Percentiles rank a stretch among this genome's conserved stretches.
phyloP scores from a whole-genome alignment of 352 stramenopile species.

The Albugo candida region DNA sequence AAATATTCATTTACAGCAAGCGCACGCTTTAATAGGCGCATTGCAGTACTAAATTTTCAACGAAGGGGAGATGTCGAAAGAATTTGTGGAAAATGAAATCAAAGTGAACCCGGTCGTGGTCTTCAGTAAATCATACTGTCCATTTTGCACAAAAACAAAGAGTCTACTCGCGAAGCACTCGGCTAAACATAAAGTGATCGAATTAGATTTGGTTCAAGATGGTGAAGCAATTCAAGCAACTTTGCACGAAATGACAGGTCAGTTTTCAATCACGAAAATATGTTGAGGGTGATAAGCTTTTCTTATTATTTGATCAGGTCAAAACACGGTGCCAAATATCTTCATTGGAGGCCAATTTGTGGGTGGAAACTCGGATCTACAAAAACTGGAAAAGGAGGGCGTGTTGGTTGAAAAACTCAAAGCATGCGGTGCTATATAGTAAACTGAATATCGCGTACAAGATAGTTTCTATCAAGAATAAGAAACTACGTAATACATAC shows the following conservation, averaged over 20 bases:
- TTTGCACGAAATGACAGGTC: conserved; percentile 32
- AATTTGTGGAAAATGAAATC: conserved; percentile 1
- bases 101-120: neutral
- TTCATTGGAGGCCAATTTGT: conserved; percentile 75
- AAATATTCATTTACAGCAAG: too few relatives aligned
- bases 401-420: conserved; percentile 15
- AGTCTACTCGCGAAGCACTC: conserved; percentile 28
- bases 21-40: too few relatives aligned
- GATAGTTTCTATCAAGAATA: too few relatives aligned
- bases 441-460: too few relatives aligned
- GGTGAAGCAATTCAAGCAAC: conserved; percentile 39
- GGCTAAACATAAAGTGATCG: conserved; percentile 30
- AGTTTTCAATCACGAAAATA: neutral
- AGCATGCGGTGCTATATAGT: too few relatives aligned
- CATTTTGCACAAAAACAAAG: conserved; percentile 54
- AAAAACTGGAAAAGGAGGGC: conserved; percentile 27
- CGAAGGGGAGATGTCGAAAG: neutral
- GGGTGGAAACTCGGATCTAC: conserved; percentile 69
- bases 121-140: conserved; percentile 71
- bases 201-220: conserved; percentile 30
- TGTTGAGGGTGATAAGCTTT: neutral
- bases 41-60: too few relatives aligned
- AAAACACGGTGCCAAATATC: conserved; percentile 76
- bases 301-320: neutral
- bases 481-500: too few relatives aligned